Evolutionary conservation across 2,329 filamentous ascomycete genomes (phyloP).

Genomic region (Rhinocladiella mackenziei): DNA sequence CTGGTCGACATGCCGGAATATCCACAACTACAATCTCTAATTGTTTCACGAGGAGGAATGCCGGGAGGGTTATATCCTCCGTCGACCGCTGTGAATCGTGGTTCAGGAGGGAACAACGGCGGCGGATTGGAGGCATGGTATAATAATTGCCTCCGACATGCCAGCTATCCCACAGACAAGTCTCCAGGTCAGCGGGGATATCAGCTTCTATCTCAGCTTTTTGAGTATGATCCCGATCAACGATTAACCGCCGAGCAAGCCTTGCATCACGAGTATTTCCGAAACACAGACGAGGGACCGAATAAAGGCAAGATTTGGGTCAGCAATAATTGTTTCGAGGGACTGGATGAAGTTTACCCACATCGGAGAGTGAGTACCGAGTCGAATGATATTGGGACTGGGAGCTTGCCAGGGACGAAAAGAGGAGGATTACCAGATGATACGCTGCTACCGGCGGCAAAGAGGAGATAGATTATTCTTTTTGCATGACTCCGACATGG

Average conservation of each 20-base stretch:
- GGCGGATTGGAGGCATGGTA: slow-evolving; percentile 74
- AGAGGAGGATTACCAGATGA: slow-evolving; percentile 82
- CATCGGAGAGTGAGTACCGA: slow-evolving; percentile 86
- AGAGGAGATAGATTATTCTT: slow-evolving; percentile 26
- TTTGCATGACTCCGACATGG: too few species aligned
- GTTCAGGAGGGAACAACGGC: slow-evolving; percentile 50
- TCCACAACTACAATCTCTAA: slow-evolving; percentile 58
- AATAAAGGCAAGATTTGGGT: slow-evolving; percentile 42
- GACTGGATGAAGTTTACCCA: slow-evolving; percentile 82
- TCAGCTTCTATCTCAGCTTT: slow-evolving; percentile 71
- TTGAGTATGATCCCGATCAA: slow-evolving; percentile 90
- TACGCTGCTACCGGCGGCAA: slow-evolving; percentile 27
- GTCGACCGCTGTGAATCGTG: slow-evolving; percentile 37
- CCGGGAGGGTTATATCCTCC: slow-evolving; percentile 22
- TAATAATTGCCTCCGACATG: slow-evolving; percentile 63
- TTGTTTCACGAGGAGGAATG: slow-evolving; percentile 41
- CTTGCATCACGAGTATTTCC: slow-evolving; percentile 87
- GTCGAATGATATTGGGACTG: slow-evolving; percentile 90
- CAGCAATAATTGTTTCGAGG: slow-evolving; percentile 83
- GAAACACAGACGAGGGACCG: slow-evolving; percentile 49
- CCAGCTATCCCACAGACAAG: slow-evolving; percentile 49
- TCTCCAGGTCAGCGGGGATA: slow-evolving; percentile 73
- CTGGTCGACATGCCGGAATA: slow-evolving; percentile 85
- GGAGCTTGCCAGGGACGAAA: slow-evolving; percentile 86
- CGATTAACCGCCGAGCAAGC: slow-evolving; percentile 83